Evolutionary conservation across 2,329 filamentous ascomycete genomes (phyloP), one percentile per base, ranked within the genome.

Genomic region (Meredithiella fracta): DNA sequence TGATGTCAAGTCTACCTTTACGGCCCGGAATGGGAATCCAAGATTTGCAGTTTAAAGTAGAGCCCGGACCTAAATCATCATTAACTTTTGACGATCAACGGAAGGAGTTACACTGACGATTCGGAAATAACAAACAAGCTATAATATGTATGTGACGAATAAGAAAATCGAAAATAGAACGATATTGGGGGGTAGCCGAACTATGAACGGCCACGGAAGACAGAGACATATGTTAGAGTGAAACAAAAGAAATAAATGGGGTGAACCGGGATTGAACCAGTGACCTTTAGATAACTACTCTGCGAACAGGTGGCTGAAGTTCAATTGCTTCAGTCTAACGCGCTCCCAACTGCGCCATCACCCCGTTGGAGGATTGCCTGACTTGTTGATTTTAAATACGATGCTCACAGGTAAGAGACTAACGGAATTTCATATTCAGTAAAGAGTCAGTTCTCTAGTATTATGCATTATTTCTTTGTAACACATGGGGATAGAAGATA

Each of bases 231-330:
- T n/a, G n/a, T n/a, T n/a, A n/a, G n/a, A n/a, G n/a, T n/a, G n/a
- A n/a, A n/a, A n/a, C n/a, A n/a, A n/a, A n/a, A n/a, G n/a, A n/a
- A n/a, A n/a, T n/a, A 5, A 54, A 3, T 58, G 56, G 56, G 56
- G 56, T 58, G 56, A 58, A 58, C 56, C 56, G 56, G 56, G 56
- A 58, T 58, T 49, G 56, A 58, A 58, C 56, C 56, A 29, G 56
- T 58, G 56, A 58, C 56, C 56, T 58, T 58, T 58, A 58, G 56
- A 58, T 58, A 31, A 49, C 56, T 55, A n/a, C 47, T 55, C 56
- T 26, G 29, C 11, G 15, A 31, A 17, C 15, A 50, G 47, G 20
- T 14, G 53, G 56, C 56, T 23, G 53, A 55, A 58, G 56, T 58
- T 58, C 47, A 40, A 22, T 49, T 25, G 53, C 56, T 58, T 58